phyloP scores from a whole-genome alignment of 1,284 basidiomycete species.

The Neolentinus lepideus region DNA sequence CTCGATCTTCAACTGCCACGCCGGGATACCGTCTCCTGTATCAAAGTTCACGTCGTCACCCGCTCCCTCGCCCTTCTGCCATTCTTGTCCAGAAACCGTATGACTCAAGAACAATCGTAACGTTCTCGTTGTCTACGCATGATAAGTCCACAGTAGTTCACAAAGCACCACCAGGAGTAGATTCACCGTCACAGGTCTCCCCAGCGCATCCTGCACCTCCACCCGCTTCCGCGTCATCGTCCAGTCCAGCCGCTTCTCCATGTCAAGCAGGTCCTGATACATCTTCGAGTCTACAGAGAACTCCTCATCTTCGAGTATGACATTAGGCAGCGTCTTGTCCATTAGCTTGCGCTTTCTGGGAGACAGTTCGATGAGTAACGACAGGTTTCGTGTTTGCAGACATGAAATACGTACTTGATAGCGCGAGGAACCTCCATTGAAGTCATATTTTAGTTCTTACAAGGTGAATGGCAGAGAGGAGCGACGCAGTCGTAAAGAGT shows the following conservation, averaged over 20 bases:
- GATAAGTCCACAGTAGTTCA: not conserved
- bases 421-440: not conserved
- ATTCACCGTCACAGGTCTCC: slow-evolving; percentile 50
- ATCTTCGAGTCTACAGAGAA: slow-evolving; percentile 79
- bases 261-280: slow-evolving; percentile 81
- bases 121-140: slow-evolving; percentile 69
- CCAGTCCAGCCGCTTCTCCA: slow-evolving; percentile 94
- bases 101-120: slow-evolving; percentile 87
- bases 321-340: slow-evolving; percentile 73
- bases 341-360: slow-evolving; percentile 72
- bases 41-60: slow-evolving; percentile 36
- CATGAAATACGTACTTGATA: not conserved
- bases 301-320: slow-evolving; percentile 55
- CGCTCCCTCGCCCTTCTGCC: slow-evolving; percentile 52
- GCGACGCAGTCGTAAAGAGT: no score
- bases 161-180: not conserved
- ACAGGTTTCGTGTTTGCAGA: not conserved
- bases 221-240: slow-evolving; percentile 86
- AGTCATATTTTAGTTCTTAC: not conserved
- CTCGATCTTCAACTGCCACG: slow-evolving; percentile 87
- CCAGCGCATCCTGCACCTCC: slow-evolving; percentile 81
- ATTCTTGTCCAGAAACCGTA: slow-evolving; percentile 79
- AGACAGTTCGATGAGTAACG: not conserved
- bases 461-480: not conserved
- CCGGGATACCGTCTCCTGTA: slow-evolving; percentile 76